These are phyloP conservation scores for Ganoderma meredithae DNA, from an alignment of 1,284 basidiomycete genomes.

Conservation along the genomic window DNA sequence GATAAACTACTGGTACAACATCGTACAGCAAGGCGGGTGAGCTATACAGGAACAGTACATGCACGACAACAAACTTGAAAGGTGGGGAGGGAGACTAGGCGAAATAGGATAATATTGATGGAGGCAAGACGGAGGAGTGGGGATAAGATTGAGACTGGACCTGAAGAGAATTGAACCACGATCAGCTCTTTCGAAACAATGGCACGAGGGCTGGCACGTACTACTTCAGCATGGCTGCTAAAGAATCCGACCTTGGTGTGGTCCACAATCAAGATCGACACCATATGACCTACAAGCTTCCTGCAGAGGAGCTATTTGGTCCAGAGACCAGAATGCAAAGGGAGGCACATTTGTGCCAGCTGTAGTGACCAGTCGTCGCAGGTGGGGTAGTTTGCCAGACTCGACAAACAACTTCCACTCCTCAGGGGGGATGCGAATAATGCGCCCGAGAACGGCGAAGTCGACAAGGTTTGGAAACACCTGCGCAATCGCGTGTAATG, in stretches of 20 bases:
- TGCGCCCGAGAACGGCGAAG: slow-evolving; percentile 49
- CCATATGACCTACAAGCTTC: slow-evolving; percentile 38
- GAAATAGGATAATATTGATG: slow-evolving; percentile 6
- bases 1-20: slow-evolving; percentile 13
- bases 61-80: slow-evolving; percentile 8
- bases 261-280: slow-evolving; percentile 13
- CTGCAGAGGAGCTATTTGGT: slow-evolving; percentile 38
- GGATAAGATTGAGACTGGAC: not conserved
- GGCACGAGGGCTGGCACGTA: slow-evolving; percentile 8
- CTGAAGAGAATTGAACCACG: not conserved
- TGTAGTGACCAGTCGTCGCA: slow-evolving; percentile 48
- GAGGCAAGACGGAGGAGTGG: not conserved
- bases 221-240: not conserved
- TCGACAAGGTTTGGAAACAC: slow-evolving; percentile 50
- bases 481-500: slow-evolving; percentile 44
- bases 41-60: slow-evolving; percentile 12
- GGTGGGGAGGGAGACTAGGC: not conserved
- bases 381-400: slow-evolving; percentile 43
- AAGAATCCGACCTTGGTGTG: not conserved
- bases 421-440: slow-evolving; percentile 42
- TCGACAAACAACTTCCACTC: slow-evolving; percentile 52
- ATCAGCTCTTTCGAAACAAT: not conserved
- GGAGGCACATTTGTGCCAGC: slow-evolving; percentile 49
- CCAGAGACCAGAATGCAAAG: slow-evolving; percentile 46
- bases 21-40: not conserved